Evolutionary conservation across 805 yeast species (phyloP).

Genomic region (Zygotorulaspora sp.): DNA sequence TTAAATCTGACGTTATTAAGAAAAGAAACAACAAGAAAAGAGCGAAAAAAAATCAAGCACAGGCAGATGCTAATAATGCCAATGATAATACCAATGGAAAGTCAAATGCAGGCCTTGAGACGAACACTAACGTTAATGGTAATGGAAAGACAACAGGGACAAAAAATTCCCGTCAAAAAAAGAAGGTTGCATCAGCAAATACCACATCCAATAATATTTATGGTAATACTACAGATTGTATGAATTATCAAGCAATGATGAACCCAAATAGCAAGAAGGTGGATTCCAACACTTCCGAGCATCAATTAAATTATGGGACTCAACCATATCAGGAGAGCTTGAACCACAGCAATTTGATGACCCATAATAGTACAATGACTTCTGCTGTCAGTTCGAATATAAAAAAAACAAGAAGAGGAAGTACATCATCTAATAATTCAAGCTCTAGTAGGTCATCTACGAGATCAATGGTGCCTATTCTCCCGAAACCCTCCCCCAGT

Average conservation of each 20-base stretch:
- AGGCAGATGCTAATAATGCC: constrained; percentile 4
- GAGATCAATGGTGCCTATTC: constrained; percentile 33
- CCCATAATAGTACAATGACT: constrained; percentile 18
- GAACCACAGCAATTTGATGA: constrained; percentile 19
- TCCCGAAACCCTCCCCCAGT: constrained; percentile 34
- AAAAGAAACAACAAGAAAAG: constrained; percentile 67
- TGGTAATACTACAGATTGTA: background rate
- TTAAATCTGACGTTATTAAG: constrained; percentile 89
- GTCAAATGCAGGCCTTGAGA: constrained; percentile 4
- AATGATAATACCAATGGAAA: constrained; percentile 3
- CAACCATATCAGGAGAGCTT: constrained; percentile 14
- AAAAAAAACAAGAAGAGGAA: constrained; percentile 28
- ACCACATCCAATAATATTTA: background rate
- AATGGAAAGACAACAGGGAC: background rate
- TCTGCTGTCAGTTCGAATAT: constrained; percentile 3
- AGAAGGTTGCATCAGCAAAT: background rate
- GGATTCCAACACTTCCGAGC: constrained; percentile 7
- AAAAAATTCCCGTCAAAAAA: constrained; percentile 3
- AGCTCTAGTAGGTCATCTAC: constrained; percentile 31
- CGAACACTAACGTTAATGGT: constrained; percentile 4
- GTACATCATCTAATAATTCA: constrained; percentile 31
- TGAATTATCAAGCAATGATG: background rate
- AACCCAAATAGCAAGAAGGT: constrained; percentile 12
- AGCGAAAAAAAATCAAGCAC: constrained; percentile 32
- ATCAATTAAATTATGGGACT: constrained; percentile 7